phyloP scores from a whole-genome alignment of 1,284 basidiomycete genomes.

The Puccinia horiana region DNA sequence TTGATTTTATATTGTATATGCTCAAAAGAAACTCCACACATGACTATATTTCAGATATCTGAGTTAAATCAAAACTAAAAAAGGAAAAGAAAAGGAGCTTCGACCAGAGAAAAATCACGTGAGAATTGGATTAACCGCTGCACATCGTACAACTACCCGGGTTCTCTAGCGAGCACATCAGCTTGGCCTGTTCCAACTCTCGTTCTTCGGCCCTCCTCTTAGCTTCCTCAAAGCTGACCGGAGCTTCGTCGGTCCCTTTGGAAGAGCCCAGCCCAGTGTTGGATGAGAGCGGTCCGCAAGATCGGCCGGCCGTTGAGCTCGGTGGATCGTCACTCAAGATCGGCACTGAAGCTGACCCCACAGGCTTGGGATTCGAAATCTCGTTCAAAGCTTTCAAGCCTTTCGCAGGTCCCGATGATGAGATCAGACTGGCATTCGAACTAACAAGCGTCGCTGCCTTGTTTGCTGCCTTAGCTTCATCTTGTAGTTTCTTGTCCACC shows the following conservation, averaged over 20 bases:
- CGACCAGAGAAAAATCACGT: too few species aligned
- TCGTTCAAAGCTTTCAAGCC: conserved; percentile 17
- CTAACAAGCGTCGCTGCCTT: conserved; percentile 51
- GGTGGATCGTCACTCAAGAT: conserved; percentile 35
- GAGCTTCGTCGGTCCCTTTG: neutral
- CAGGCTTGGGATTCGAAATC: conserved; percentile 11
- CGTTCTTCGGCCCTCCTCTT: conserved; percentile 70
- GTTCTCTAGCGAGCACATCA: conserved; percentile 82
- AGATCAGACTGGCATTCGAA: neutral
- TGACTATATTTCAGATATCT: too few species aligned
- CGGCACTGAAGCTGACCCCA: conserved; percentile 27
- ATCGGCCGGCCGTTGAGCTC: neutral
- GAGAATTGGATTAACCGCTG: conserved; percentile 49
- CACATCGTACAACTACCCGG: conserved; percentile 62
- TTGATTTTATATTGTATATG: too few species aligned
- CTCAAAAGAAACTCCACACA: too few species aligned
- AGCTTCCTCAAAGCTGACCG: conserved; percentile 79
- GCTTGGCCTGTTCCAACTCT: conserved; percentile 77
- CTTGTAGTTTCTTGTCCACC: conserved; percentile 73
- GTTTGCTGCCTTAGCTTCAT: conserved; percentile 67
- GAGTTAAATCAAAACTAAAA: too few species aligned
- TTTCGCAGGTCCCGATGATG: conserved; percentile 8
- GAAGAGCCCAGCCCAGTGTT: conserved; percentile 23
- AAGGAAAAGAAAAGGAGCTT: neutral
- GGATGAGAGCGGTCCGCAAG: neutral